A percentile compares a stretch with the other conserved stretches of the same genome.
Conservation (phyloP, 2,329 filamentous ascomycete genomes). For the Arthrobotrys conoides region DNA sequence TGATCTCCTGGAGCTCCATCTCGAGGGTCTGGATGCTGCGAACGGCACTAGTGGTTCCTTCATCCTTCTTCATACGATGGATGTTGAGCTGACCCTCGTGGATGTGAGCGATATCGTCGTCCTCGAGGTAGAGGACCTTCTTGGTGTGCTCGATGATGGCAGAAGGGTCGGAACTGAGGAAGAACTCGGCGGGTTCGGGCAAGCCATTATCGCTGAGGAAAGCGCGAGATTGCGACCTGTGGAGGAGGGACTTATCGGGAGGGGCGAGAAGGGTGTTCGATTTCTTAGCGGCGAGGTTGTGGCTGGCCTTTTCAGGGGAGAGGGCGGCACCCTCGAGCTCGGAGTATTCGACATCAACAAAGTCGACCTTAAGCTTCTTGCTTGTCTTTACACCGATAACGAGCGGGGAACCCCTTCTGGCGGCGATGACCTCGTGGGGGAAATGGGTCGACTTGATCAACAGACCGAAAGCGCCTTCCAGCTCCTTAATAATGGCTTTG, state of each 20-base stretch:
- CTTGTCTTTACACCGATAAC: constrained; percentile 97
- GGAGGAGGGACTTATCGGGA: constrained; percentile 96
- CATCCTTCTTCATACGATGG: constrained; percentile 95
- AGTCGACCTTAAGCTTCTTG: constrained; percentile 99
- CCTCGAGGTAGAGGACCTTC: constrained; percentile 99
- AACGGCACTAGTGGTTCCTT: constrained; percentile 90
- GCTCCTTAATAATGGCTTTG: constrained; percentile 98
- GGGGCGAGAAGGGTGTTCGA: constrained; percentile 81
- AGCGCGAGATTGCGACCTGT: constrained; percentile 97
- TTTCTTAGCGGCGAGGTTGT: constrained; percentile 98
- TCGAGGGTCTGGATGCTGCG: constrained; percentile 98
- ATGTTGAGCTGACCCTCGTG: constrained; percentile 99
- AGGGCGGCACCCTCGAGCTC: constrained; percentile 80
- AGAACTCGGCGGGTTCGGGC: constrained; percentile 98
- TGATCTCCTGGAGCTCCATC: constrained; percentile 99
- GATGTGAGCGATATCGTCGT: constrained; percentile 99
- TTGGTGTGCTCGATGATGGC: constrained; percentile 99
- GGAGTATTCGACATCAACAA: constrained; percentile 97
- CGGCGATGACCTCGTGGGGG: constrained; percentile 96
- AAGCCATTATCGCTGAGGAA: constrained; percentile 99
- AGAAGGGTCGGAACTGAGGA: constrained; percentile 97
- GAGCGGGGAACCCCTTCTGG: constrained; percentile 96
- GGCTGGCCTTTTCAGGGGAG: constrained; percentile 91
- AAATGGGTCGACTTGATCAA: constrained; percentile 99
- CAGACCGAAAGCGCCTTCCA: constrained; percentile 96